Base-by-base conservation (phyloP, 1,139 yeast species). In the Pichia sp. region DNA sequence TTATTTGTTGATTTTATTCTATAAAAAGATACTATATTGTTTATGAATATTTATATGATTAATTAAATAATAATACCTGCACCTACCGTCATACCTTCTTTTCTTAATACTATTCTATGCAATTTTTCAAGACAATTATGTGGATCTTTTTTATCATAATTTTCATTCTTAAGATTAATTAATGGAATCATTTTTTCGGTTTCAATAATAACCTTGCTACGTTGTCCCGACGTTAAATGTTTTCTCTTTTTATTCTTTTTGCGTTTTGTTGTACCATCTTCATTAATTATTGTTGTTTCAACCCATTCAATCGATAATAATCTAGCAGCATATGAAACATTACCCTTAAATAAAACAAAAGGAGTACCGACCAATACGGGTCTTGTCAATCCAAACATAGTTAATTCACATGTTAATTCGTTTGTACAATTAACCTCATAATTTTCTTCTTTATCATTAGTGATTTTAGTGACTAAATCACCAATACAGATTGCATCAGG, bases 291-390 rank as follows among this genome's bases (percentile, higher is more conserved):
- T 29, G 42, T 51, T 8, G 41, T 45, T 30, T 42, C 43, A 3
- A 47, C 48, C 47, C 50, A 51, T 37, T 48, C 48, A 36, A 51
- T 46, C 12, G 37, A 23, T 4, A 33, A 6, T 11, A 51, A 35
- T 25, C 35, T 41, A 12, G 49, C 47, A 9, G 50, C 89, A 35
- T 79, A 78, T 47, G 84, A 84, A 39, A 81, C 73, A 47, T 87
- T 82, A 52, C 95, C 95, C 54, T 95, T 75, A 65, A 90, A 90
- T 43, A 89, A 63, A 36, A 90, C 78, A 54, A 92, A 74, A 40
- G 94, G 86, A 1, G 95, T 76, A 4, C 98, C 97, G 6, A 82
- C 80, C 36, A 92, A 68, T 42, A 92, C 64, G 1, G 98, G 98
- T 55, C 75, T 71, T 4, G 47, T 51, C 65, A 86, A 66, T 49